Evolutionary conservation across 2,329 filamentous ascomycete species (phyloP).

Genomic region (Scytalidium sp.): DNA sequence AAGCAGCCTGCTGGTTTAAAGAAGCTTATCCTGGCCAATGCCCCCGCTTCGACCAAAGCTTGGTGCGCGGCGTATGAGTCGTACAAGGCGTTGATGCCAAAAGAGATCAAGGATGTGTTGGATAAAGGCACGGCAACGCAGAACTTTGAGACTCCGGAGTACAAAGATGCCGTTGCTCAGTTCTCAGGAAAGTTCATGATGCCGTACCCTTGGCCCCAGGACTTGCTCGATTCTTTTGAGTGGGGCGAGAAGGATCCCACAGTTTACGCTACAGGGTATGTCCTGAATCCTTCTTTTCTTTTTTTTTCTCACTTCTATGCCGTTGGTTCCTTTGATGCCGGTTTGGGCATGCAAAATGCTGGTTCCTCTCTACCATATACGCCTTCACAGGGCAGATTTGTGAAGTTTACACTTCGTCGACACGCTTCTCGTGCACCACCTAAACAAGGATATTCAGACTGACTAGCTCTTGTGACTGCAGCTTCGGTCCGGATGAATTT

Average conservation of each 20-base stretch:
- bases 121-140: slow-evolving; percentile 8
- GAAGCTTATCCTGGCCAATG: slow-evolving; percentile 32
- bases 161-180: slow-evolving; percentile 5
- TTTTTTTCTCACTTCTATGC: neutral
- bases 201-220: neutral
- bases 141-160: slow-evolving; percentile 2
- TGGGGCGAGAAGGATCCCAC: slow-evolving; percentile 21
- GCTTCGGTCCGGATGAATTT: slow-evolving; percentile 35
- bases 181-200: slow-evolving; percentile 5
- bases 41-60: slow-evolving; percentile 20
- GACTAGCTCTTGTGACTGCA: slow-evolving; percentile 4
- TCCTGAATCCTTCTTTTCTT: neutral
- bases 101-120: slow-evolving; percentile 17
- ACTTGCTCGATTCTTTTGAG: slow-evolving; percentile 14
- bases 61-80: slow-evolving; percentile 19
- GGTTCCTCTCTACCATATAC: too few relatives aligned
- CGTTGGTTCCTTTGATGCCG: neutral
- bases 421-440: neutral
- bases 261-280: slow-evolving; percentile 23
- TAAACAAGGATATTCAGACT: neutral
- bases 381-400: too few relatives aligned
- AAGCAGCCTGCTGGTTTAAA: slow-evolving; percentile 31
- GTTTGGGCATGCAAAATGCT: too few relatives aligned
- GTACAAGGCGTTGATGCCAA: slow-evolving; percentile 16
- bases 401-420: too few relatives aligned